Conservation (phyloP, 805 yeast genomes). For the Wickerhamiella brachini region DNA sequence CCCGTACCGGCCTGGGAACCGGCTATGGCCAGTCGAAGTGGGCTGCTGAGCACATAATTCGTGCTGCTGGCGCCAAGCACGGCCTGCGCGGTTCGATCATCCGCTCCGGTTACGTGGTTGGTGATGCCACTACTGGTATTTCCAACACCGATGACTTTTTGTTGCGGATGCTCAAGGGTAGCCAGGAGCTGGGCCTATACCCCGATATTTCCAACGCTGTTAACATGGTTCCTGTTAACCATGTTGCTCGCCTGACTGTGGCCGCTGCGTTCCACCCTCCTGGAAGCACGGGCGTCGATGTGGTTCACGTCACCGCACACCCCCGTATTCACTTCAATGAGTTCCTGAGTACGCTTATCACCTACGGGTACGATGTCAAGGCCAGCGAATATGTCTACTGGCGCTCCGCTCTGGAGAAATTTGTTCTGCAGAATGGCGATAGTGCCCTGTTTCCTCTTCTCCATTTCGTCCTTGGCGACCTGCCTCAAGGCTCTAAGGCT, state of each 20-base stretch:
- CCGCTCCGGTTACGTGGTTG: slow-evolving; percentile 94
- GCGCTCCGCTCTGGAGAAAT: slow-evolving; percentile 63
- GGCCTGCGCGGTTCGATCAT: slow-evolving; percentile 83
- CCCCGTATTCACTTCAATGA: slow-evolving; percentile 77
- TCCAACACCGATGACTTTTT: slow-evolving; percentile 95
- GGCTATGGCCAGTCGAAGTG: slow-evolving; percentile 98
- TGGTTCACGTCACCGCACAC: slow-evolving; percentile 94
- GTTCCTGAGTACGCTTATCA: slow-evolving; percentile 48
- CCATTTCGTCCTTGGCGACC: slow-evolving; percentile 85
- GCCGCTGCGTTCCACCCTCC: slow-evolving; percentile 77
- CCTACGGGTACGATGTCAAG: slow-evolving; percentile 59
- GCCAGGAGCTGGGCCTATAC: slow-evolving; percentile 69
- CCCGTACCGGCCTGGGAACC: slow-evolving; percentile 66
- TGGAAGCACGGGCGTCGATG: slow-evolving; percentile 36
- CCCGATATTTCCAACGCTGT: slow-evolving; percentile 82
- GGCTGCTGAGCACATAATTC: slow-evolving; percentile 84
- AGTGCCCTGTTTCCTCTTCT: slow-evolving; percentile 84
- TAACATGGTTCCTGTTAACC: slow-evolving; percentile 96
- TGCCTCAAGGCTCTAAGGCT: slow-evolving; percentile 84
- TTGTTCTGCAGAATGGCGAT: slow-evolving; percentile 62
- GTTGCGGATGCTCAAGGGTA: slow-evolving; percentile 87
- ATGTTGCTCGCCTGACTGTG: slow-evolving; percentile 82
- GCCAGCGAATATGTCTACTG: slow-evolving; percentile 60
- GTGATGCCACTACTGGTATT: slow-evolving; percentile 70
- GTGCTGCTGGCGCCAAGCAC: slow-evolving; percentile 64